Evolutionary conservation across 805 yeast species (phyloP).

Genomic region (Teunomyces gatunensis): DNA sequence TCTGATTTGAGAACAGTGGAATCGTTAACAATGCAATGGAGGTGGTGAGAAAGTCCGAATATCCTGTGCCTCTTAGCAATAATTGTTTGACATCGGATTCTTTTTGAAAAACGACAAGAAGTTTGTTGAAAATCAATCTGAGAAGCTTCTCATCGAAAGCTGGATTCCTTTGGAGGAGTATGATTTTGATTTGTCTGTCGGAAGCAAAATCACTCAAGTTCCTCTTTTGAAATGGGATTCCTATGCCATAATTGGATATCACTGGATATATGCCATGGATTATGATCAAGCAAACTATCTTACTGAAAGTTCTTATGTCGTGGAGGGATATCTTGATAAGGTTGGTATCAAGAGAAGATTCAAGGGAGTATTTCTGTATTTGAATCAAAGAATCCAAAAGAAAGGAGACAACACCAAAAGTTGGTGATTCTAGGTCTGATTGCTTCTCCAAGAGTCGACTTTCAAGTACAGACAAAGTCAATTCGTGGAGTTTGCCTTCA

Average conservation of each 20-base stretch:
- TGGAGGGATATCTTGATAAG: constrained; percentile 71
- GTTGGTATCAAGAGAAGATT: constrained; percentile 21
- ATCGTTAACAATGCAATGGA: constrained; percentile 42
- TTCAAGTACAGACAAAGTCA: constrained; percentile 12
- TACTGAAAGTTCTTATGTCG: constrained; percentile 75
- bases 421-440: not conserved
- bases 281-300: constrained; percentile 60
- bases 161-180: constrained; percentile 3
- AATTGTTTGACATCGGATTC: constrained; percentile 52
- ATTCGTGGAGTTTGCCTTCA: constrained; percentile 21
- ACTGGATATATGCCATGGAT: constrained; percentile 71
- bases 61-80: constrained; percentile 64
- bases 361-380: constrained; percentile 38
- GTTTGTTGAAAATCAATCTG: constrained; percentile 25
- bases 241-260: constrained; percentile 50
- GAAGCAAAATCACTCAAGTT: constrained; percentile 48
- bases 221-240: constrained; percentile 64
- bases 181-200: constrained; percentile 16
- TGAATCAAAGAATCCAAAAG: constrained; percentile 35
- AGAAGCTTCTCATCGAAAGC: constrained; percentile 17
- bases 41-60: constrained; percentile 54
- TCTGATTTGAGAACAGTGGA: constrained; percentile 17
- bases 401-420: constrained; percentile 25
- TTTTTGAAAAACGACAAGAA: constrained; percentile 32
- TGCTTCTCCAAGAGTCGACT: not conserved